Percentiles rank a stretch among this genome's conserved stretches.
Conservation (phyloP, 2,329 filamentous ascomycete species). For the Aureobasidium musti region DNA sequence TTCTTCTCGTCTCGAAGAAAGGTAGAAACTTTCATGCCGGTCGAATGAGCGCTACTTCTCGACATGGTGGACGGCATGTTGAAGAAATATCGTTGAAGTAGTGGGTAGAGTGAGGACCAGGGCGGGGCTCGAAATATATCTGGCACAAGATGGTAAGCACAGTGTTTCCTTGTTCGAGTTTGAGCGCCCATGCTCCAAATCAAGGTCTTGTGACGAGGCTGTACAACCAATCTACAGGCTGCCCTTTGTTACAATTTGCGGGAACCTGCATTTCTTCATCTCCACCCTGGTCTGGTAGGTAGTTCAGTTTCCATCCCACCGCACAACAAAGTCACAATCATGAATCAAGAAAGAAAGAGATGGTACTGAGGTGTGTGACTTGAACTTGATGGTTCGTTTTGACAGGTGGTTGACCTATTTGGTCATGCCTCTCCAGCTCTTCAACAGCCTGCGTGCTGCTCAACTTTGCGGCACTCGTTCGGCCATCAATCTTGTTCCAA, state of each 20-base stretch:
- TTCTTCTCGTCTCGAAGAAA: conserved; percentile 20
- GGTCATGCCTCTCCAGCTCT: not conserved
- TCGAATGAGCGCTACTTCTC: not conserved
- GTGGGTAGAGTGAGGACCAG: not conserved
- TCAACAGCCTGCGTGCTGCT: no score
- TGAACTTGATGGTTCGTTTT: no score
- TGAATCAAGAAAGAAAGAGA: not conserved
- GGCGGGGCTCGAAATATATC: conserved; percentile 2
- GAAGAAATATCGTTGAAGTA: not conserved
- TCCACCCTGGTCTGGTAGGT: no score
- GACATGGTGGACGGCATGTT: conserved; percentile 14
- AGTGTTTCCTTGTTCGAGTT: not conserved
- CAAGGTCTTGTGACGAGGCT: not conserved
- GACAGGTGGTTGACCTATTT: not conserved
- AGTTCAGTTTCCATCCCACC: no score
- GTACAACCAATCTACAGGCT: conserved; percentile 14
- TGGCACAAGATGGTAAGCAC: conserved; percentile 19
- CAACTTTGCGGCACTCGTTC: no score
- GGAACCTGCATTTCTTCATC: conserved; percentile 1
- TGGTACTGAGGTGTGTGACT: not conserved
- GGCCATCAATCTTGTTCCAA: no score
- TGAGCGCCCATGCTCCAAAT: not conserved
- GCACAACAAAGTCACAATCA: not conserved
- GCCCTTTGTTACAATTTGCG: conserved; percentile 12
- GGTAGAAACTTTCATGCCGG: conserved; percentile 9